These are phyloP conservation scores for Rhodosporidiobolus sp. DNA, from an alignment of 768 basidiomycete species.

Conservation along the genomic window DNA sequence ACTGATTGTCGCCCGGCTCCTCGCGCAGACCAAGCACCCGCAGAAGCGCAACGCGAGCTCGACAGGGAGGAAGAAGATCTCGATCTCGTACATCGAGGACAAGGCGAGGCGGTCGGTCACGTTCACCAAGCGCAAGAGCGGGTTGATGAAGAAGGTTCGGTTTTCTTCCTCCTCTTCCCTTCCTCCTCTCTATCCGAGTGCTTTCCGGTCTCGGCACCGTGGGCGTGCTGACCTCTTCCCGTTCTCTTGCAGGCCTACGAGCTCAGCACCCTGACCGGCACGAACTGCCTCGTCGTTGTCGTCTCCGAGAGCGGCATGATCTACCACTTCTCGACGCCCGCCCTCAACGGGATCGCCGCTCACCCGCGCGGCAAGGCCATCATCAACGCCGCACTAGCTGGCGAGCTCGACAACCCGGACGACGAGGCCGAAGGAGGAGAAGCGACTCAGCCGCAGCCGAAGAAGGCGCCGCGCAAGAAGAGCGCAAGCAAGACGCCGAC, in stretches of 20 bases:
- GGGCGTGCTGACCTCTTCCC: no score
- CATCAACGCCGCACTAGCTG: slow-evolving; percentile 15
- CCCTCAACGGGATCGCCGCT: slow-evolving; percentile 25
- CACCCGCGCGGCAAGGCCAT: slow-evolving; percentile 18
- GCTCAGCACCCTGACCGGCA: slow-evolving; percentile 40
- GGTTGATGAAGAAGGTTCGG: slow-evolving; percentile 41
- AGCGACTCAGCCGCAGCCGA: no score
- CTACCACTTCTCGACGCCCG: slow-evolving; percentile 37
- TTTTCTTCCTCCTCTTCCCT: not conserved
- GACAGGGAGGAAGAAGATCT: slow-evolving; percentile 36
- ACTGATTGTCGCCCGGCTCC: not conserved
- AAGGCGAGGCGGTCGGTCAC: slow-evolving; percentile 35
- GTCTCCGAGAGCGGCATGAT: slow-evolving; percentile 34
- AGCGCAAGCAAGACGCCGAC: not conserved
- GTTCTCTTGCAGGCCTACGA: slow-evolving; percentile 30
- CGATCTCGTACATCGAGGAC: slow-evolving; percentile 36
- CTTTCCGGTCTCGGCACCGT: no score
- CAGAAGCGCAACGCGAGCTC: slow-evolving; percentile 35
- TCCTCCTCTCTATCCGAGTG: not conserved
- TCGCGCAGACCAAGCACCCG: slow-evolving; percentile 19
- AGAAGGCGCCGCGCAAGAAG: not conserved
- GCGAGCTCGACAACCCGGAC: slow-evolving; percentile 2
- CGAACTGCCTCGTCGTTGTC: slow-evolving; percentile 33
- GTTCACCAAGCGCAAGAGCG: slow-evolving; percentile 41
- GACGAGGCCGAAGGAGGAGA: not conserved